Evolutionary conservation across 257 asterid species (phyloP).

Genomic region (Nicotiana obtusifolia): DNA sequence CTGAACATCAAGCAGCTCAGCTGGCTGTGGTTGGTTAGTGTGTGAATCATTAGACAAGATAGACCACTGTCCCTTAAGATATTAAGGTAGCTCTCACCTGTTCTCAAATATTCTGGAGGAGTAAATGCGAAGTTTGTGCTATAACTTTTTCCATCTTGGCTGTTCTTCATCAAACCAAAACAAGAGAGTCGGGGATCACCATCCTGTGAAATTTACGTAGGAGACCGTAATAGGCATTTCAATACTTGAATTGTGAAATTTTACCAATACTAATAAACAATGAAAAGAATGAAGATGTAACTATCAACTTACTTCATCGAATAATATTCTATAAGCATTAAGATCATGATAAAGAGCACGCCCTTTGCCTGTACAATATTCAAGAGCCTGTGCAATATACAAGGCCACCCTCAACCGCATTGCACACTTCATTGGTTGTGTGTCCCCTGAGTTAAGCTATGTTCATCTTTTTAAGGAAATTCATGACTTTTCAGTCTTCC

Average conservation of each 20-base stretch:
- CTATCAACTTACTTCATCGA: slow-evolving; percentile 2
- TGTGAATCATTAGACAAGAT: too few relatives aligned
- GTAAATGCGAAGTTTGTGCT: slow-evolving; percentile 81
- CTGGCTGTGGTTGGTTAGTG: too few relatives aligned
- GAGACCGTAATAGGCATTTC: background rate
- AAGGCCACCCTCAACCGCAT: slow-evolving; percentile 81
- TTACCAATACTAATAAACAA: background rate
- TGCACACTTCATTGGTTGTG: slow-evolving; percentile 68
- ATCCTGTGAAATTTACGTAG: slow-evolving; percentile 30
- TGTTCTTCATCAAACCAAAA: slow-evolving; percentile 70
- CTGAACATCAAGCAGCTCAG: background rate
- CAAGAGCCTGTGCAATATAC: slow-evolving; percentile 53
- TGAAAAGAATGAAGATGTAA: background rate
- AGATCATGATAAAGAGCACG: slow-evolving; percentile 56
- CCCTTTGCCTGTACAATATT: slow-evolving; percentile 53
- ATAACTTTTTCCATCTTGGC: slow-evolving; percentile 73
- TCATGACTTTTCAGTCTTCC: background rate
- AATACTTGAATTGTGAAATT: background rate
- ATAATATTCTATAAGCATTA: slow-evolving; percentile 8
- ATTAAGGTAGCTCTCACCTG: too few relatives aligned
- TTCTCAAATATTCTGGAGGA: slow-evolving; percentile 71
- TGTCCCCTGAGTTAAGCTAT: slow-evolving; percentile 46
- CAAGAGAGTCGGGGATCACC: slow-evolving; percentile 85
- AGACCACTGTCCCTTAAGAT: too few relatives aligned
- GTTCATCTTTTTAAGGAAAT: background rate